Evolutionary conservation across 257 asterid species (phyloP).

Genomic region (Scutellaria galericulata): DNA sequence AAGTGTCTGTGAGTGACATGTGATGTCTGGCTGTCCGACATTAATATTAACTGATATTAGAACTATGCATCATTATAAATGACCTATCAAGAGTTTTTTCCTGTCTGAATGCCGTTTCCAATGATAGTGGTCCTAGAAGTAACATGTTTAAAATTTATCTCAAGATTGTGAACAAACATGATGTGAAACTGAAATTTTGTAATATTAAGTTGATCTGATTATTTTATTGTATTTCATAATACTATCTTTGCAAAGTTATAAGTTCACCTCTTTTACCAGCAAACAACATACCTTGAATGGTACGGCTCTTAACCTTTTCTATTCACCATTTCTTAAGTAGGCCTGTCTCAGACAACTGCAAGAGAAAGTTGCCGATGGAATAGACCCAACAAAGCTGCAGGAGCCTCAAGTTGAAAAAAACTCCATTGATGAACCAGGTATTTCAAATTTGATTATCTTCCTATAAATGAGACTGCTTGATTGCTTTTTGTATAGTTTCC

Average conservation of each 20-base stretch:
- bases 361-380: slow-evolving; percentile 68
- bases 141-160: background rate
- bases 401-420: slow-evolving; percentile 55
- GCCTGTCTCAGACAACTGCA: slow-evolving; percentile 58
- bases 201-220: slow-evolving; percentile 13
- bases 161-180: background rate
- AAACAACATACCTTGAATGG: background rate
- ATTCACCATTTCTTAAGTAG: slow-evolving; percentile 45
- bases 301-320: slow-evolving; percentile 19
- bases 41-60: background rate
- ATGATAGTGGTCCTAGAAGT: too few species aligned
- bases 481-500: background rate
- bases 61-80: background rate
- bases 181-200: too few species aligned
- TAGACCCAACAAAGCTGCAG: slow-evolving; percentile 69
- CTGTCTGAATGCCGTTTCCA: background rate
- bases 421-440: slow-evolving; percentile 65
- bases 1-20: background rate
- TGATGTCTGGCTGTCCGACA: background rate
- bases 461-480: background rate
- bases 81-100: background rate
- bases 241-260: background rate
- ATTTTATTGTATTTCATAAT: slow-evolving; percentile 4
- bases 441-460: slow-evolving; percentile 8
- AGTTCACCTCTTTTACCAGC: background rate